These are phyloP conservation scores for Cryptococcus sp. DNA, from an alignment of 1,284 basidiomycete species.

Conservation along the genomic window DNA sequence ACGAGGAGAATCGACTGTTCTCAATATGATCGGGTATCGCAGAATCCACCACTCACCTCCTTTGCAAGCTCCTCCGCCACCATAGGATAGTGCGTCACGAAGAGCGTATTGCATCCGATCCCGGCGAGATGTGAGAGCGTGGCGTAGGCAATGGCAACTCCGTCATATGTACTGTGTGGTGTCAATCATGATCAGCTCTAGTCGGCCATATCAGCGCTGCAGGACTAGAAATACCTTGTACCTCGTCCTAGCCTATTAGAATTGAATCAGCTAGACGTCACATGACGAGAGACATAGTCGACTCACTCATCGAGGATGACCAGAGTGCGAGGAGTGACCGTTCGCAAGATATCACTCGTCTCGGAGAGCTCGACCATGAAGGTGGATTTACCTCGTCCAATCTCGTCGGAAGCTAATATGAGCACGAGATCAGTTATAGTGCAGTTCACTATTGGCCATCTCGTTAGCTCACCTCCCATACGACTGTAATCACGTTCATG, in stretches of 20 bases:
- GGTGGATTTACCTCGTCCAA: slow-evolving; percentile 80
- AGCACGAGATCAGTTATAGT: background rate
- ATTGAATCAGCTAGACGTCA: slow-evolving; percentile 6
- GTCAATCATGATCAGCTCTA: background rate
- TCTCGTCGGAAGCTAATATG: slow-evolving; percentile 73
- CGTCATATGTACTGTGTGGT: slow-evolving; percentile 47
- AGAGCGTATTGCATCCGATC: slow-evolving; percentile 76
- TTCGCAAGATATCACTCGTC: slow-evolving; percentile 82
- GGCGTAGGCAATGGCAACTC: slow-evolving; percentile 58
- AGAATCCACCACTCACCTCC: slow-evolving; percentile 50
- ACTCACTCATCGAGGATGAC: slow-evolving; percentile 74
- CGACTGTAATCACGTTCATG: slow-evolving; percentile 25
- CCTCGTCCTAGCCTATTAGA: slow-evolving; percentile 46
- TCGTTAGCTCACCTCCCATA: slow-evolving; percentile 39
- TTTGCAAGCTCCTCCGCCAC: slow-evolving; percentile 60
- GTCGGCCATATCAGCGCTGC: background rate
- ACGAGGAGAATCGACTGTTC: background rate
- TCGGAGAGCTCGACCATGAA: slow-evolving; percentile 97
- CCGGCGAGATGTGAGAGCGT: slow-evolving; percentile 72
- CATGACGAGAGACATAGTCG: background rate
- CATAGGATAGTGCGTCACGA: slow-evolving; percentile 88
- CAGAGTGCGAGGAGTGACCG: slow-evolving; percentile 69
- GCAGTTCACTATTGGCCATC: background rate
- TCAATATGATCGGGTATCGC: background rate
- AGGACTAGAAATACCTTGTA: slow-evolving; percentile 24